These are phyloP conservation scores for Amanita polypyramis DNA, from an alignment of 768 basidiomycete genomes.

Conservation along the genomic window DNA sequence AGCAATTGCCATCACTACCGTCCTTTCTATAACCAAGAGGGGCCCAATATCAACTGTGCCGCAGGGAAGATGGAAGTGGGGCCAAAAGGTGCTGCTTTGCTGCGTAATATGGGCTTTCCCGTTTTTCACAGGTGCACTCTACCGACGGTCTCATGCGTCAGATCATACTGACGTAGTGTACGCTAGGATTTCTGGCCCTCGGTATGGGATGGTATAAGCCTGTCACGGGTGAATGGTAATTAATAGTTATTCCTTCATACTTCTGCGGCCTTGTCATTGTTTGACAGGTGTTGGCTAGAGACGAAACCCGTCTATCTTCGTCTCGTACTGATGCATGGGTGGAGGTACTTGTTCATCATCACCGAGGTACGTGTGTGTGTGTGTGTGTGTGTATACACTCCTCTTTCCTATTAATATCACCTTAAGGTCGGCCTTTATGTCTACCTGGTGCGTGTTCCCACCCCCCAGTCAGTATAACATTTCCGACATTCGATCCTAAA, in stretches of 20 bases:
- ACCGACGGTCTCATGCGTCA: too few relatives aligned
- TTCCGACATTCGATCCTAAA: neutral
- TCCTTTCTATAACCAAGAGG: neutral
- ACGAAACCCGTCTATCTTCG: slow-evolving; percentile 6
- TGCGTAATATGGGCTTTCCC: neutral
- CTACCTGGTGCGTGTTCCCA: neutral
- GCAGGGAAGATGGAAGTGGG: neutral
- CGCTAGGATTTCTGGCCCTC: slow-evolving; percentile 6
- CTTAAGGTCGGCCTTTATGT: neutral
- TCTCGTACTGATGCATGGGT: slow-evolving; percentile 8
- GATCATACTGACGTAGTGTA: too few relatives aligned
- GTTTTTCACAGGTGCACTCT: neutral
- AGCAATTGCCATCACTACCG: slow-evolving; percentile 2
- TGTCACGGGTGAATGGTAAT: slow-evolving; percentile 8
- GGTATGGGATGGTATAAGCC: slow-evolving; percentile 9
- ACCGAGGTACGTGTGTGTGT: slow-evolving; percentile 15
- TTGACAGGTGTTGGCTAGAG: slow-evolving; percentile 8
- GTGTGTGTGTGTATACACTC: neutral
- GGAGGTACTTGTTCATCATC: slow-evolving; percentile 9
- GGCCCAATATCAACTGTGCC: neutral
- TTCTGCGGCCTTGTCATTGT: neutral
- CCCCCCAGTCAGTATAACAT: too few relatives aligned
- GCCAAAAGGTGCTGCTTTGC: neutral
- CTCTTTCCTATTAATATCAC: neutral
- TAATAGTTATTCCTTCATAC: neutral